A percentile compares a stretch with the other conserved stretches of the same genome.
phyloP scores from a whole-genome alignment of 2,329 filamentous ascomycete genomes.

The Aureobasidium sp. region DNA sequence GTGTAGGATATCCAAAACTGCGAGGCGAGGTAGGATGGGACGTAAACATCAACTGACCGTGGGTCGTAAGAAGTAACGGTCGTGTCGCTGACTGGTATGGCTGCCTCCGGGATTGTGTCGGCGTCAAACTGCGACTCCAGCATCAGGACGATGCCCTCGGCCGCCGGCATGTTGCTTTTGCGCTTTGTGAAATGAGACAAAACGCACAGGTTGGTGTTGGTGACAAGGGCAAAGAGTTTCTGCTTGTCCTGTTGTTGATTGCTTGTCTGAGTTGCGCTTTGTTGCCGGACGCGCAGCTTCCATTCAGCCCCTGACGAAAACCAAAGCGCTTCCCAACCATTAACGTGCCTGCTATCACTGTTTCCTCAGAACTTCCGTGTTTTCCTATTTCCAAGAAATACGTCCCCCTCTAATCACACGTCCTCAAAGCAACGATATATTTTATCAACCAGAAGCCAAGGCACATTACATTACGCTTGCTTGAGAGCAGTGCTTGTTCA shows the following conservation, averaged over 20 bases:
- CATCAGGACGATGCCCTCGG: slow-evolving; percentile 1
- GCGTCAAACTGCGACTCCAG: slow-evolving; percentile 14
- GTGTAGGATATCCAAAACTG: slow-evolving; percentile 41
- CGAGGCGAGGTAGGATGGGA: slow-evolving; percentile 30
- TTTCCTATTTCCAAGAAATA: background rate
- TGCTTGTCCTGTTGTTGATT: background rate
- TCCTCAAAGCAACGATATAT: too few species aligned
- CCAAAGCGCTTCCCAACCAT: background rate
- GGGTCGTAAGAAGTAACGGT: background rate
- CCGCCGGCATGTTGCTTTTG: background rate
- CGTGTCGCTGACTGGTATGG: background rate
- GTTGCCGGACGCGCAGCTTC: background rate
- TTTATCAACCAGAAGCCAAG: too few species aligned
- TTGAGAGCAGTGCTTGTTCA: too few species aligned
- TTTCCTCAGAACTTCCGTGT: background rate
- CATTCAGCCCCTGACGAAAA: background rate
- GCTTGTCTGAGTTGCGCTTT: background rate
- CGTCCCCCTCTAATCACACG: background rate
- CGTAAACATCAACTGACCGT: slow-evolving; percentile 26
- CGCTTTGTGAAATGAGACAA: background rate
- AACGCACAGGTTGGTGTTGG: background rate
- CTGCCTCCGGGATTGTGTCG: slow-evolving; percentile 4
- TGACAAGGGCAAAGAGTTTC: background rate
- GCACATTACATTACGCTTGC: too few species aligned
- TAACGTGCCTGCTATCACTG: background rate